Evolutionary conservation across 2,329 filamentous ascomycete species (phyloP).

Genomic region (Arthroderma uncinatum): DNA sequence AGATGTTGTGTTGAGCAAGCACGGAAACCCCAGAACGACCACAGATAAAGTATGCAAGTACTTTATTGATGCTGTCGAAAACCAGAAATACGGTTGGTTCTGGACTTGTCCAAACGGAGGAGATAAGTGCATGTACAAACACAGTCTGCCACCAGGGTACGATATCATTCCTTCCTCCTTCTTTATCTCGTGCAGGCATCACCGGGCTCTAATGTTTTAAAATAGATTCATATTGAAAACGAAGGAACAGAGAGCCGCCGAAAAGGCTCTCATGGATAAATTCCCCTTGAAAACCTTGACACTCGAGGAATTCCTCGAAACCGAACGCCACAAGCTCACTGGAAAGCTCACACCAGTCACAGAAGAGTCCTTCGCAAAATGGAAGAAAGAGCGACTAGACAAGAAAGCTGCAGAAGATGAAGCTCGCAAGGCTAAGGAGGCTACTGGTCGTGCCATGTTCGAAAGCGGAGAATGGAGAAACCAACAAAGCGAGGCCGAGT

Average conservation of each 20-base stretch:
- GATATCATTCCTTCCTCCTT: slow-evolving; percentile 27
- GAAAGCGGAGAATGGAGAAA: slow-evolving; percentile 87
- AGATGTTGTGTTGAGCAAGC: slow-evolving; percentile 85
- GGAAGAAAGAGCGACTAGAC: slow-evolving; percentile 87
- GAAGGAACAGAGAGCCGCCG: slow-evolving; percentile 87
- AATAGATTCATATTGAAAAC: slow-evolving; percentile 88
- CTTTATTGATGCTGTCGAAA: slow-evolving; percentile 94
- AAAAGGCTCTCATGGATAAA: slow-evolving; percentile 94
- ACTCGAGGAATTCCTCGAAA: slow-evolving; percentile 93
- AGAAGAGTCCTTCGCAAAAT: slow-evolving; percentile 82
- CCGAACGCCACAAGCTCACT: slow-evolving; percentile 87
- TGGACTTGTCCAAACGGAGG: slow-evolving; percentile 95
- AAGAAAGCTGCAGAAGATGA: slow-evolving; percentile 95
- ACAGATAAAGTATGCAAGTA: slow-evolving; percentile 99
- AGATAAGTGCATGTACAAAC: slow-evolving; percentile 97
- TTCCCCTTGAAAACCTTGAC: slow-evolving; percentile 88
- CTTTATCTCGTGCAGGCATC: slow-evolving; percentile 8
- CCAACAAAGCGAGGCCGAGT: slow-evolving; percentile 52
- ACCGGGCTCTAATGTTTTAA: slow-evolving; percentile 12
- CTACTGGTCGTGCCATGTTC: slow-evolving; percentile 87
- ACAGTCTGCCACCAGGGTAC: slow-evolving; percentile 86
- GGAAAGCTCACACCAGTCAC: slow-evolving; percentile 89
- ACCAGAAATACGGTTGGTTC: slow-evolving; percentile 99
- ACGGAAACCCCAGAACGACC: slow-evolving; percentile 87
- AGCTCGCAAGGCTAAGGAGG: slow-evolving; percentile 82